phyloP scores from a whole-genome alignment of 75 land plant species.

The Ceratopteris richardii region DNA sequence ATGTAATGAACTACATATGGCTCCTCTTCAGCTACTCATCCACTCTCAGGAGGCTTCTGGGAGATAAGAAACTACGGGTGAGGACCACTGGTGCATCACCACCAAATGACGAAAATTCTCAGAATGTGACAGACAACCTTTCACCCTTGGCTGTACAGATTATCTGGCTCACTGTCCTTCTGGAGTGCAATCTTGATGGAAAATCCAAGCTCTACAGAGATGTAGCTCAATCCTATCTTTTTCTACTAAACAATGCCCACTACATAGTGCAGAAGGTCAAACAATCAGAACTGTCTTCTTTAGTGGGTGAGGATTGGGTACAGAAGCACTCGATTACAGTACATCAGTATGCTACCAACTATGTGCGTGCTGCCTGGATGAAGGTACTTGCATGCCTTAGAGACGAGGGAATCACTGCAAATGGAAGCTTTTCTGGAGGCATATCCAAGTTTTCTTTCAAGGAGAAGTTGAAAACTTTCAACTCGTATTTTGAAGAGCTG shows the following conservation, averaged over 20 bases:
- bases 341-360: conserved; percentile 13
- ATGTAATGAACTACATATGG: conserved; percentile 57
- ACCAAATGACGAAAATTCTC: neutral
- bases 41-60: conserved; percentile 33
- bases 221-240: conserved; percentile 11
- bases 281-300: conserved; percentile 7
- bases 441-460: conserved; percentile 70
- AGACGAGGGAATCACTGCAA: conserved; percentile 34
- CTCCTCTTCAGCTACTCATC: conserved; percentile 39
- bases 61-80: conserved; percentile 14
- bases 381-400: conserved; percentile 12
- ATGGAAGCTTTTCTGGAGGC: conserved; percentile 51
- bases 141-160: conserved; percentile 19
- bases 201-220: conserved; percentile 23
- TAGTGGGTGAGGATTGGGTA: conserved; percentile 25
- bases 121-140: neutral
- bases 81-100: neutral
- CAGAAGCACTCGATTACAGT: conserved; percentile 13
- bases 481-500: conserved; percentile 62
- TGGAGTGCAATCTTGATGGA: conserved; percentile 14
- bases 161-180: conserved; percentile 12
- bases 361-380: conserved; percentile 21
- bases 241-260: conserved; percentile 44
- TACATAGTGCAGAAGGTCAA: conserved; percentile 43
- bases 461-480: conserved; percentile 75